A percentile compares a stretch with the other conserved stretches of the same genome.
phyloP scores from a whole-genome alignment of 2,329 filamentous ascomycete species.

The Neonectria sp. region DNA sequence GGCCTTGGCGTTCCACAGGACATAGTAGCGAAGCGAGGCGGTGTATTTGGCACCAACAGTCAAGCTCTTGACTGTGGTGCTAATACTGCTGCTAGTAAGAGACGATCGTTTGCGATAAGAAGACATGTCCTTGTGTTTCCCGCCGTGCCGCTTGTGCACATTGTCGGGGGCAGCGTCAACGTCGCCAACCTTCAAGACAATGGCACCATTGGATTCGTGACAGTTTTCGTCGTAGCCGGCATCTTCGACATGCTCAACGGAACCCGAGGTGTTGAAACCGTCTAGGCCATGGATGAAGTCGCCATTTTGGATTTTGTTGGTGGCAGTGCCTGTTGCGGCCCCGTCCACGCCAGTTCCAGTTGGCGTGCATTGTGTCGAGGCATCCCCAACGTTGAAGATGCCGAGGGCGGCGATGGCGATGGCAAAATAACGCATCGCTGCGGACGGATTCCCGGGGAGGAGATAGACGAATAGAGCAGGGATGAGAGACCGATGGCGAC shows the following conservation, averaged over 20 bases:
- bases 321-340: not conserved
- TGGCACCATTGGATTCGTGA: too few relatives aligned
- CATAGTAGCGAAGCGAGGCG: constrained; percentile 15
- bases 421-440: constrained; percentile 19
- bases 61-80: not conserved
- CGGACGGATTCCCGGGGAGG: constrained; percentile 3
- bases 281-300: not conserved
- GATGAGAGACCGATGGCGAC: constrained; percentile 2
- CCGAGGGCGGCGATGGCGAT: constrained; percentile 23
- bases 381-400: not conserved
- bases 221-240: not conserved
- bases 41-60: not conserved
- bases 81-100: constrained; percentile 10
- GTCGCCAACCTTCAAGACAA: too few relatives aligned
- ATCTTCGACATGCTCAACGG: too few relatives aligned
- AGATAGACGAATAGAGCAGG: not conserved
- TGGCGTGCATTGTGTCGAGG: too few relatives aligned
- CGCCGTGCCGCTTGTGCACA: not conserved
- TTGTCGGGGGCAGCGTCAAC: too few relatives aligned
- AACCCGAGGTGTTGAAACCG: not conserved
- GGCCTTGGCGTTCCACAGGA: constrained; percentile 6
- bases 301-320: not conserved
- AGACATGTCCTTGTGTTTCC: too few relatives aligned
- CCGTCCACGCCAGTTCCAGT: too few relatives aligned
- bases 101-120: constrained; percentile 1